Evolutionary conservation across 306 rosid species (phyloP).

Genomic region (Pachyrhizus erosus): DNA sequence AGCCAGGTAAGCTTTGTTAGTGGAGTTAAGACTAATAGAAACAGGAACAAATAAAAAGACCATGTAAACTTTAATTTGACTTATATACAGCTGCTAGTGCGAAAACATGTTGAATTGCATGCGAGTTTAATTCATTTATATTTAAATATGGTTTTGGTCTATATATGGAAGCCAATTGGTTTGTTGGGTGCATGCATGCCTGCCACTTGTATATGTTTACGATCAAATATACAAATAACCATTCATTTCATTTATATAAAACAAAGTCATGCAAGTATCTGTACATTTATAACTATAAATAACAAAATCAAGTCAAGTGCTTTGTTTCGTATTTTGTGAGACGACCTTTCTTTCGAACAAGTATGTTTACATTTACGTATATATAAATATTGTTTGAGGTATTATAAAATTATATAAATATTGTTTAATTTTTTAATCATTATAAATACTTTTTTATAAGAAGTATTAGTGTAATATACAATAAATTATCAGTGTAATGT

Average conservation of each 20-base stretch:
- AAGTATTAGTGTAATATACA: no score
- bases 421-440: no score
- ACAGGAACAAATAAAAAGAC: neutral
- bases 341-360: neutral
- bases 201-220: neutral
- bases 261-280: no score
- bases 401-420: no score
- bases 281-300: no score
- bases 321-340: neutral
- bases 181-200: neutral
- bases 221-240: neutral
- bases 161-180: neutral
- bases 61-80: neutral
- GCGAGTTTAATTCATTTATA: neutral
- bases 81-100: neutral
- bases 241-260: neutral
- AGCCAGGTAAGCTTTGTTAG: constrained; percentile 18
- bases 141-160: neutral
- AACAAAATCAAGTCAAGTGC: neutral
- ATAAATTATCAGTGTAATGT: no score
- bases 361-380: no score
- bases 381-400: no score
- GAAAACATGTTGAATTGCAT: neutral
- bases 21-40: constrained; percentile 11
- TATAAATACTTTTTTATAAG: no score